phyloP scores from a whole-genome alignment of 805 yeast species.

The Pichia exigua region DNA sequence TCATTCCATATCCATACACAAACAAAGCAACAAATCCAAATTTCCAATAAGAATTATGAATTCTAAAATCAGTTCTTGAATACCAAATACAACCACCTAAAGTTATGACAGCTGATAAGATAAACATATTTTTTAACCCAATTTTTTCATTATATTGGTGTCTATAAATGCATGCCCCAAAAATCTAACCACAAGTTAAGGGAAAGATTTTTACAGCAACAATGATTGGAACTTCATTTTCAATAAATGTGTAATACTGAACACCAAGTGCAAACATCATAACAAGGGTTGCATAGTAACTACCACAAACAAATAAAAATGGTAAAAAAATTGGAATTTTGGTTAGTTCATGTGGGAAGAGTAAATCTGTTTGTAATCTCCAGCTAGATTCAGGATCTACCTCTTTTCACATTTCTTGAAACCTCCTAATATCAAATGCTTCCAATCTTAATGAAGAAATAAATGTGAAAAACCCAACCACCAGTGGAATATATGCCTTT shows the following conservation, averaged over 20 bases:
- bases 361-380: constrained; percentile 12
- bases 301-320: constrained; percentile 8
- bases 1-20: constrained; percentile 17
- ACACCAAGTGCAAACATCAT: constrained; percentile 7
- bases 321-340: constrained; percentile 17
- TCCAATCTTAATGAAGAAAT: constrained; percentile 27
- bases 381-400: constrained; percentile 8
- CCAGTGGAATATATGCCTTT: constrained; percentile 33
- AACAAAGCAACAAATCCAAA: constrained; percentile 20
- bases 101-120: constrained; percentile 8
- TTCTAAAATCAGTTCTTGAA: constrained; percentile 13
- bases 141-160: constrained; percentile 9
- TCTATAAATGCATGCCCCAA: constrained; percentile 22
- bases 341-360: constrained; percentile 18
- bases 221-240: constrained; percentile 25
- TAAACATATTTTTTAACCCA: constrained; percentile 18
- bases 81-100: constrained; percentile 18
- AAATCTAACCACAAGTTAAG: constrained; percentile 23
- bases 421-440: constrained; percentile 13
- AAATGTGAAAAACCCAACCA: constrained; percentile 31
- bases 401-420: constrained; percentile 7
- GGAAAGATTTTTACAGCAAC: constrained; percentile 33
- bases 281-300: constrained; percentile 7
- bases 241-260: constrained; percentile 23
- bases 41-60: constrained; percentile 18